Conservation (phyloP, 768 basidiomycete species). For the Trametes cubensis region DNA sequence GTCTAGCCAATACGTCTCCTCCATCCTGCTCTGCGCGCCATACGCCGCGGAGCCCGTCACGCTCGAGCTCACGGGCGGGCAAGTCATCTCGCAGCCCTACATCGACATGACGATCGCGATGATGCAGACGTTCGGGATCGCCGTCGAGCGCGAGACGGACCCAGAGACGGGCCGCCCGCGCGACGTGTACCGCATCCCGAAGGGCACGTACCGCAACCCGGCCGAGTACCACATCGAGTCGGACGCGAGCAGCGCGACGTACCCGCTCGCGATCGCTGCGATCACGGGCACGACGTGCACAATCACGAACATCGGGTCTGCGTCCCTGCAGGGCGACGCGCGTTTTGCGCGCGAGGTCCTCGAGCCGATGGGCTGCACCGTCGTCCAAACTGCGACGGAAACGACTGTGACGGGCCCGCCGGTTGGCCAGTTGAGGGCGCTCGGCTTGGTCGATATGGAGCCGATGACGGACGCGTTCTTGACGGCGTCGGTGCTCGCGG, state of each 20-base stretch:
- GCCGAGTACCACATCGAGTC: constrained; percentile 86
- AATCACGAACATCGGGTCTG: constrained; percentile 86
- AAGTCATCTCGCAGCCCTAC: constrained; percentile 98
- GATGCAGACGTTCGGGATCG: constrained; percentile 91
- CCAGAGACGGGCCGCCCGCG: constrained; percentile 58
- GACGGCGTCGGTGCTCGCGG: constrained; percentile 90
- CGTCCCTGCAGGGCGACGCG: constrained; percentile 96
- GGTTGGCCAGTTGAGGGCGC: constrained; percentile 74
- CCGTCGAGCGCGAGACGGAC: constrained; percentile 69
- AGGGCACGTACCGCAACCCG: constrained; percentile 77
- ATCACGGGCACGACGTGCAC: constrained; percentile 97
- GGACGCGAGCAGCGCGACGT: constrained; percentile 95
- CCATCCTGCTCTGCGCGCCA: constrained; percentile 94
- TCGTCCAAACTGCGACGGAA: constrained; percentile 82
- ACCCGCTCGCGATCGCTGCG: constrained; percentile 95
- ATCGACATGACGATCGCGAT: constrained; percentile 99
- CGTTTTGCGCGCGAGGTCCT: constrained; percentile 92
- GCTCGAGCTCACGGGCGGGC: constrained; percentile 89
- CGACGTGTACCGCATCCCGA: constrained; percentile 89
- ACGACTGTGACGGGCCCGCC: constrained; percentile 94
- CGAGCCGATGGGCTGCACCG: constrained; percentile 92
- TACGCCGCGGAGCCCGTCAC: constrained; percentile 84
- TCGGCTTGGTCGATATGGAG: constrained; percentile 95
- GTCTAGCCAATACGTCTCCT: constrained; percentile 97
- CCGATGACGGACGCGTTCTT: constrained; percentile 99